A percentile compares a stretch with the other conserved stretches of the same genome.
phyloP scores from a whole-genome alignment of 2,329 filamentous ascomycete species.

The Talaromyces sp. region DNA sequence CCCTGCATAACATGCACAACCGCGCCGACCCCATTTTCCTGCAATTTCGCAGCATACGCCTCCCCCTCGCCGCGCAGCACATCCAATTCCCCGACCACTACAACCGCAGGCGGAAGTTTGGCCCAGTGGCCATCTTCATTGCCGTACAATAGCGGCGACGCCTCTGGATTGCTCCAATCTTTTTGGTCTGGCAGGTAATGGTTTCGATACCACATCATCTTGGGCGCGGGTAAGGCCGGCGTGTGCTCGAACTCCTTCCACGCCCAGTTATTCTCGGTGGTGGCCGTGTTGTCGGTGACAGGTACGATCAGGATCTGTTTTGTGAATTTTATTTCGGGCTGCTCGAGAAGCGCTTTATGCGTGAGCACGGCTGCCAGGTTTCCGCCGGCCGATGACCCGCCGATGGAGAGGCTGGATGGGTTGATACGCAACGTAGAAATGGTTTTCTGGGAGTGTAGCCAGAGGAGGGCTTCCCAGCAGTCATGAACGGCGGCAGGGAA shows the following conservation, averaged over 20 bases:
- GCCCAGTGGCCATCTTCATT: constrained; percentile 40
- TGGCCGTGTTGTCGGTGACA: constrained; percentile 54
- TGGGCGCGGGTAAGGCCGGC: constrained; percentile 49
- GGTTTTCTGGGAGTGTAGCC: constrained; percentile 41
- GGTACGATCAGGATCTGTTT: constrained; percentile 54
- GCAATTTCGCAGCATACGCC: constrained; percentile 46
- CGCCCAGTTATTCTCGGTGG: constrained; percentile 37
- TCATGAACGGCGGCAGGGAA: constrained; percentile 55
- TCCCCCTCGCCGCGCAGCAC: constrained; percentile 52
- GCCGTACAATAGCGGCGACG: constrained; percentile 49
- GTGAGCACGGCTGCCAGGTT: constrained; percentile 51
- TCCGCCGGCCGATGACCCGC: constrained; percentile 49
- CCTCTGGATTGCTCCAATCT: constrained; percentile 47
- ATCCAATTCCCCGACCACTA: constrained; percentile 53
- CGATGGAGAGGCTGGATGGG: constrained; percentile 37
- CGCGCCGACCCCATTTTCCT: constrained; percentile 42
- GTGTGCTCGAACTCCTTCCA: constrained; percentile 49
- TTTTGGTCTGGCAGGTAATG: constrained; percentile 49
- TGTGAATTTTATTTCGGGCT: constrained; percentile 35
- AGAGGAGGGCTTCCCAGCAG: constrained; percentile 52
- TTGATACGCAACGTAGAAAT: constrained; percentile 37
- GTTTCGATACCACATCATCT: constrained; percentile 58
- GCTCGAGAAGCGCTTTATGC: constrained; percentile 41
- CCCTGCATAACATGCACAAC: constrained; percentile 49
- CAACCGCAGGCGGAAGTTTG: constrained; percentile 45